Evolutionary conservation across 208 protist species (phyloP), one percentile per base, ranked within the genome.

Genomic region (Leishmania guyanensis): DNA sequence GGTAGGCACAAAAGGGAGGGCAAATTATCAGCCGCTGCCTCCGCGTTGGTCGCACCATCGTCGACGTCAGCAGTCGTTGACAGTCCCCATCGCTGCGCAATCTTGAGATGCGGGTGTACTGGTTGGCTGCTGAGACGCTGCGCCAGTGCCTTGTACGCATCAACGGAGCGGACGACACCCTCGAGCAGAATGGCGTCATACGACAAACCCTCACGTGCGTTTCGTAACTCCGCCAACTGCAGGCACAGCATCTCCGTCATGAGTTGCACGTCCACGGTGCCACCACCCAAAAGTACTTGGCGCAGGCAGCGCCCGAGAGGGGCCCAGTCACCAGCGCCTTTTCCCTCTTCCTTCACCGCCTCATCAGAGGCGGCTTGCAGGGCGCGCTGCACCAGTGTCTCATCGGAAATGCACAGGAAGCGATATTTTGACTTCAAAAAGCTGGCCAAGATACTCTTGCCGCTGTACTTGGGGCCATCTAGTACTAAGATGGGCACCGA

Each of bases 381-480:
- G 20, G 93, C 93, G n/a, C 86, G 82, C 75, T 80, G 54, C 58
- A 93, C 89, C 8, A 98, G 85, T 17, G 86, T 85, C 43, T 81
- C 77, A 77, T 95, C 90, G 3, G 89, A 91, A 60, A 95, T 75
- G 77, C 88, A 87, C 64, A 82, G 62, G 9, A 98, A 82, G n/a
- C 83, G 75, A 65, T 95, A 88, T 36, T 84, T 56, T 0, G 73
- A 64, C 29, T 84, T 86, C 10, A 96, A 80, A 12, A 87, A 77
- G 14, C 80, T 74, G 20, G 91, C 84, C 17, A 96, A 85, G 58
- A 95, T 46, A 16, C 91, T 92, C 80, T 98, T 98, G 14, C 95
- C 95, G 74, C 89, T 91, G 75, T 90, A 90, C 79, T 94, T 96
- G 60, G 93, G 86, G 6, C 95, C 95, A 60, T 90, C 83, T 4